These are phyloP conservation scores for Thielaviopsis musarum DNA, from an alignment of 2,329 filamentous ascomycete genomes.

Conservation along the genomic window DNA sequence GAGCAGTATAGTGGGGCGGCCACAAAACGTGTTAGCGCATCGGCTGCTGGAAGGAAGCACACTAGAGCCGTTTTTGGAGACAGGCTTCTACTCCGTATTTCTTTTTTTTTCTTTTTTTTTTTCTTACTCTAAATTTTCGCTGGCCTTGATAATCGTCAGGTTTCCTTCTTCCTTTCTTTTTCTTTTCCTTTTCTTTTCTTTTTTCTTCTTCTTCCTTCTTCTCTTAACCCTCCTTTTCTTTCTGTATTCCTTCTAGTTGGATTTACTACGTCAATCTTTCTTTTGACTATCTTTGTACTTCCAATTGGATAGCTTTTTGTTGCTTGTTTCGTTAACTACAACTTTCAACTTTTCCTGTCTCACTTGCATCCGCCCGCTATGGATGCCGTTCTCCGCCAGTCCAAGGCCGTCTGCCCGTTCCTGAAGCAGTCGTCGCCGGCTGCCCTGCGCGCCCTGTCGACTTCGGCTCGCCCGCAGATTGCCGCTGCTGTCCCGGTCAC, in stretches of 20 bases:
- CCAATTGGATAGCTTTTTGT: background rate
- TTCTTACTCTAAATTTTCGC: background rate
- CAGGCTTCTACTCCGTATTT: background rate
- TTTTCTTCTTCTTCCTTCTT: conserved; percentile 3
- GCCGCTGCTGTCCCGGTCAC: conserved; percentile 20
- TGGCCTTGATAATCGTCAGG: background rate
- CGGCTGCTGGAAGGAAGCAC: background rate
- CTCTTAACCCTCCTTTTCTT: background rate
- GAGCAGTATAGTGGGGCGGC: background rate
- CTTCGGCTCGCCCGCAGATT: conserved; percentile 43
- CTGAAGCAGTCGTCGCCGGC: conserved; percentile 86
- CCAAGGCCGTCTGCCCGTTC: conserved; percentile 93
- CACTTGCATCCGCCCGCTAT: conserved; percentile 32
- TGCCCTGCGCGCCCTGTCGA: conserved; percentile 77
- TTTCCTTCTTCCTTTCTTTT: background rate
- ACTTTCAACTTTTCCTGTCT: background rate
- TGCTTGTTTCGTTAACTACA: background rate
- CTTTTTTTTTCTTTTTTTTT: background rate
- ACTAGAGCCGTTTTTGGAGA: background rate
- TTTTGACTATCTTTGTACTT: background rate
- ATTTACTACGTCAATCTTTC: background rate
- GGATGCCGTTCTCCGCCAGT: conserved; percentile 91
- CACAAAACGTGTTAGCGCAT: background rate
- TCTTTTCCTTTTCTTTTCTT: background rate
- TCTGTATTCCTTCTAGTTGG: background rate